Base-by-base conservation (phyloP, 2,329 filamentous ascomycete genomes). In the Aciculosporium take region DNA sequence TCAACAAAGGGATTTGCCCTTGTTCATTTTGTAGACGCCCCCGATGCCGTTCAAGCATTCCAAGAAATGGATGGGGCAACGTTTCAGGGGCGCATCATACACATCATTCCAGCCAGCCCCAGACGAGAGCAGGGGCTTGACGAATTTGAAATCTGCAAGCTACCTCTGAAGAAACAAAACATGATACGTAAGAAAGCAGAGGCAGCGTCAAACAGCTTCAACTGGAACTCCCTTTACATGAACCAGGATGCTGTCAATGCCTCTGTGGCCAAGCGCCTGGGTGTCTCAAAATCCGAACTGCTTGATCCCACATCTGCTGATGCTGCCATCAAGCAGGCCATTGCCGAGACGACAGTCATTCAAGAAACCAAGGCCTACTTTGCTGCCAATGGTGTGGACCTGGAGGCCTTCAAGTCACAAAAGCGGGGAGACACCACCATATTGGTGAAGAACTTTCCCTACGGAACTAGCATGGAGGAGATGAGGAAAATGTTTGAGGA, bases 221-320 rank as follows among this genome's bases (percentile, higher is more conserved):
- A 89, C 58, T 98, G 91, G 91, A 98, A 98, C 66, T 89, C 88
- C n/a, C 69, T 98, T n/a, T 98, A 91, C 62, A 93, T 98, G 84
- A 95, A 83, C 62, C 83, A 86, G 64, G 88, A 98, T 66, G 85
- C 91, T 39, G 87, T 98, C 40, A 88, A 95, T 63, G 79, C 84
- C 37, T 93, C 88, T 5, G 77, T 94, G 46, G 86, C 91, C 37
- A 77, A 81, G 55, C 81, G 88, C 41, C 71, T 98, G 43, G 88
- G 89, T 36, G 76, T 98, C 43, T 81, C 83, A 42, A 98, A 98
- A 66, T 80, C 86, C 9, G 87, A 94, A 53, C 65, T 98, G 43
- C 71, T 98, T 35, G 89, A 98, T 62, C 91, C 89, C n/a, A 94
- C 89, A 4, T 94, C 85, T 45, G 79, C 89, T 42, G 87, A 95